Evolutionary conservation across 805 yeast species (phyloP), one percentile per base, ranked within the genome.

Genomic region (Dipodascus geniculatus): DNA sequence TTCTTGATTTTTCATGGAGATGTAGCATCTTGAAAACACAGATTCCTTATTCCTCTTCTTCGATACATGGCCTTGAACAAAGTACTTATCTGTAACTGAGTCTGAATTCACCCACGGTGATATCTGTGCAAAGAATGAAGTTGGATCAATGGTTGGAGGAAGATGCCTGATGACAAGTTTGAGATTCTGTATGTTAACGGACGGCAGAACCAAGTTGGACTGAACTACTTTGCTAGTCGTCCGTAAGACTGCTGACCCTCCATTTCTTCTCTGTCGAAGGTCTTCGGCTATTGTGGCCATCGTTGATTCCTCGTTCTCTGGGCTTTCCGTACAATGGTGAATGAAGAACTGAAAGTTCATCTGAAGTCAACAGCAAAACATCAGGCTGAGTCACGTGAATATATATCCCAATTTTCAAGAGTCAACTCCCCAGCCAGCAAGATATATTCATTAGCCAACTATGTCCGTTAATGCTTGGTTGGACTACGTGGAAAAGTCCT

Each of bases 1-100:
- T 1, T 61, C 65, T 47, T 61, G 57, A 4, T 60, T 59, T 42
- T 66, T 65, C 54, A 77, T 74, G 17, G 64, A 62, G 17, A 73
- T 58, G 58, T 77, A 77, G 2, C 74, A 74, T 48, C 80, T 65
- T 3, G 79, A 70, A 55, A 62, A 70, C 2, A 62, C 63, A 1
- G 78, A 74, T n/a, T 22, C 66, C 68, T 56, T 61, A 62, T 48
- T 64, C 64, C 48, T 60, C 59, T 33, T 71, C 71, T 47, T 60
- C 49, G 20, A 67, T 62, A 55, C 67, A 66, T 51, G 67, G 67
- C 68, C 68, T 4, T 50, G 55, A 2, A 57, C 58, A 44, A 51
- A 64, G 55, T 58, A 60, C 16, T 48, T 33, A 48, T 53, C 56
- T 2, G 60, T 61, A 22, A 57, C 59, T 2, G 57, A 54, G 16